Percentiles rank a stretch among this genome's conserved stretches.
phyloP scores from a whole-genome alignment of 2,329 filamentous ascomycete genomes.

The Geosmithia putterillii region DNA sequence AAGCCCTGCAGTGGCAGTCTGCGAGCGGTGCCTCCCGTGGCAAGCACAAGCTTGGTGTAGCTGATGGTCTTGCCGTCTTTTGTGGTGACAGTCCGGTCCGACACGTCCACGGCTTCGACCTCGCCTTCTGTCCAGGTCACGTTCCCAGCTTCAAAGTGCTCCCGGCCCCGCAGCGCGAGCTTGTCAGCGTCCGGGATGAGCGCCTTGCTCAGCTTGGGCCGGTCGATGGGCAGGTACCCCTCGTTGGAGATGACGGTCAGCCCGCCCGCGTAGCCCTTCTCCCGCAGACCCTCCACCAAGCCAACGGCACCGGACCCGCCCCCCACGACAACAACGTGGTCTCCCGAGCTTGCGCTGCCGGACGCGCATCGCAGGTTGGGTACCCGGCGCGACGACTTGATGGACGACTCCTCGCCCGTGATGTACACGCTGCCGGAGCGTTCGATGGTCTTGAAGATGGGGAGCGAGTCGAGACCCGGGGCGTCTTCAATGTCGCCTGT shows the following conservation, averaged over 20 bases:
- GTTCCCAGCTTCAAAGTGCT: slow-evolving; percentile 58
- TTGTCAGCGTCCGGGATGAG: slow-evolving; percentile 72
- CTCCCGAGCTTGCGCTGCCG: slow-evolving; percentile 29
- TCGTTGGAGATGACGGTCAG: slow-evolving; percentile 80
- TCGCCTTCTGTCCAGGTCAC: slow-evolving; percentile 48
- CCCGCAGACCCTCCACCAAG: slow-evolving; percentile 69
- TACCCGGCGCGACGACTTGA: slow-evolving; percentile 65
- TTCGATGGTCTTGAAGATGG: slow-evolving; percentile 69
- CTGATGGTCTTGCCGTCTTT: slow-evolving; percentile 55
- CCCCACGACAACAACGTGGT: slow-evolving; percentile 75
- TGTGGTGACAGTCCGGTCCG: slow-evolving; percentile 60
- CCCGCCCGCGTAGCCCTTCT: slow-evolving; percentile 64
- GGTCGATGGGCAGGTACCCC: slow-evolving; percentile 78
- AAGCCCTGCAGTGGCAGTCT: slow-evolving; percentile 73
- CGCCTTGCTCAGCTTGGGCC: slow-evolving; percentile 91
- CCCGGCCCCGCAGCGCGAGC: slow-evolving; percentile 61
- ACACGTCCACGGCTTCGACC: slow-evolving; percentile 68
- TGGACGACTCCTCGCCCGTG: slow-evolving; percentile 61
- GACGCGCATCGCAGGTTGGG: slow-evolving; percentile 62
- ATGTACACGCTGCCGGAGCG: slow-evolving; percentile 79
- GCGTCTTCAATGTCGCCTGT: slow-evolving; percentile 94
- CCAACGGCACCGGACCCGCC: slow-evolving; percentile 79
- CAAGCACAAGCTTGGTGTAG: slow-evolving; percentile 84
- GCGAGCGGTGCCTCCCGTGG: slow-evolving; percentile 71
- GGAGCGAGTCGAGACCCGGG: slow-evolving; percentile 76